phyloP scores from a whole-genome alignment of 345 rosid species.

The Brassica napus region DNA sequence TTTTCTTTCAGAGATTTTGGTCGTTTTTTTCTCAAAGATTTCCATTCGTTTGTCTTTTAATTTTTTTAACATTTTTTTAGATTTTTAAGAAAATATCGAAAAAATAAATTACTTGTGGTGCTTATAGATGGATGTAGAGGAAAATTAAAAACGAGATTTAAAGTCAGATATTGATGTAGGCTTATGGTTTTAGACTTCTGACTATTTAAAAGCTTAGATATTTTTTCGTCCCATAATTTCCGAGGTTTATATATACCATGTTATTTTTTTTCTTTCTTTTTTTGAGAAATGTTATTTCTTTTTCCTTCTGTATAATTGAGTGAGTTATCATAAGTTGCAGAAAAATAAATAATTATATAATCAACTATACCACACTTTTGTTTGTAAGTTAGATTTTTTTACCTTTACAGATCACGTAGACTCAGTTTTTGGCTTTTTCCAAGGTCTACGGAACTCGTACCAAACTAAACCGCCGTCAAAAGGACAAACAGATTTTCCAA shows the following conservation, averaged over 20 bases:
- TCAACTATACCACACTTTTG: background rate
- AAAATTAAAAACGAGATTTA: too few species aligned
- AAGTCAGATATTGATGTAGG: too few species aligned
- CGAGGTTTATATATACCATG: too few species aligned
- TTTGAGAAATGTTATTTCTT: too few species aligned
- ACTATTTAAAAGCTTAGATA: too few species aligned
- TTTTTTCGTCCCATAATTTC: too few species aligned
- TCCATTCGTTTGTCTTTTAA: background rate
- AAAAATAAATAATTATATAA: background rate
- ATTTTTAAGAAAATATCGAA: background rate
- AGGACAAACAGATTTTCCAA: constrained; percentile 6
- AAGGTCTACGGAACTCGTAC: constrained; percentile 23
- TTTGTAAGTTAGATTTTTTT: background rate
- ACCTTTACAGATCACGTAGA: constrained; percentile 23
- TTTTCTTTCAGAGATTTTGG: background rate
- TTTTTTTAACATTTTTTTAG: background rate
- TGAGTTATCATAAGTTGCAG: background rate
- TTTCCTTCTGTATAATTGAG: too few species aligned
- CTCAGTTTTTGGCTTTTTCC: constrained; percentile 32
- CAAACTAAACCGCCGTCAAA: background rate
- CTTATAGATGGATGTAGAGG: background rate
- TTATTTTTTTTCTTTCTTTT: too few species aligned
- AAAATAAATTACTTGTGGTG: constrained; percentile 3
- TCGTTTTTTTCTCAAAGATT: background rate
- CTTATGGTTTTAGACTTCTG: too few species aligned